Evolutionary conservation across 768 basidiomycete genomes (phyloP).

Genomic region (Psilocybe sp.): DNA sequence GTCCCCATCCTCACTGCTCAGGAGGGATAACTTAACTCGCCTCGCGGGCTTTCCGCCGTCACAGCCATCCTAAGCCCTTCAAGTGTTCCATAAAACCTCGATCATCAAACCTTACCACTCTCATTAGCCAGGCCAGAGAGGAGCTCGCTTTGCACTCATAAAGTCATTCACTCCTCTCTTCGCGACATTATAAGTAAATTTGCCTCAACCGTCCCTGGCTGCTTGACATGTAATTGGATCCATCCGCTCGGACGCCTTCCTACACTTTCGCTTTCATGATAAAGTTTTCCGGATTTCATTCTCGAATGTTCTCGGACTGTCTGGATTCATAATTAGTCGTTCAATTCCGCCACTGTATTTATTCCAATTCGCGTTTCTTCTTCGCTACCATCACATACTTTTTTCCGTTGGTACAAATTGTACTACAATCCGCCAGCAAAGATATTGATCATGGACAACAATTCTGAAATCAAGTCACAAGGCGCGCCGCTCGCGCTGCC

Average conservation of each 20-base stretch:
- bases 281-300: slow-evolving; percentile 3
- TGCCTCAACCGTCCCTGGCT: not conserved
- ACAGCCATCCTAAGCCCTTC: slow-evolving; percentile 53
- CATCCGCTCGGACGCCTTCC: not conserved
- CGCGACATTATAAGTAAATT: not conserved
- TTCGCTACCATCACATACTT: not conserved
- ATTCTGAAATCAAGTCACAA: slow-evolving; percentile 2
- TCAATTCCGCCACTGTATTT: not conserved
- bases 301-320: slow-evolving; percentile 14
- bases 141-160: slow-evolving; percentile 9
- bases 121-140: slow-evolving; percentile 28
- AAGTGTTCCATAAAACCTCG: slow-evolving; percentile 44
- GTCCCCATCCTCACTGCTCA: not conserved
- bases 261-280: not conserved
- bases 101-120: slow-evolving; percentile 24
- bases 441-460: slow-evolving; percentile 4
- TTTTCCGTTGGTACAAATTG: not conserved
- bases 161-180: not conserved
- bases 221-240: too few species aligned
- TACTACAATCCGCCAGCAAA: not conserved
- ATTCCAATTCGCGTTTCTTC: not conserved
- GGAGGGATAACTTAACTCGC: not conserved
- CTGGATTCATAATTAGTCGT: not conserved
- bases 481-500: slow-evolving; percentile 6
- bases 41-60: not conserved